A percentile compares a stretch with the other conserved stretches of the same genome.
These are phyloP conservation scores for Ichthyophthirius multifiliis DNA, from an alignment of 169 alveolate genomes.

Conservation along the genomic window DNA sequence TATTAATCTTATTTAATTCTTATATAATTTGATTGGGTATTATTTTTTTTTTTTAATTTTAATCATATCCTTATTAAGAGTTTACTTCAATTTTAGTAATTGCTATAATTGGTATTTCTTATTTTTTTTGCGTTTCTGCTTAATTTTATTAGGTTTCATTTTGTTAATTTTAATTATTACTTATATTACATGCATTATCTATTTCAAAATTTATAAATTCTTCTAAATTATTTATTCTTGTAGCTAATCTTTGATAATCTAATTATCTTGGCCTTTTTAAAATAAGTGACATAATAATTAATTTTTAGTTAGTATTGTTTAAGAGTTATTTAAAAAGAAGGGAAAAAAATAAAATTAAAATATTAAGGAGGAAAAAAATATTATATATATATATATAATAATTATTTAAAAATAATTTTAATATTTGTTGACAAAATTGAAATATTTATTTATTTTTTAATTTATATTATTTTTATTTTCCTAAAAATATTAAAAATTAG, in stretches of 20 bases:
- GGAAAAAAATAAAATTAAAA: too few relatives aligned
- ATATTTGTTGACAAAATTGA: too few relatives aligned
- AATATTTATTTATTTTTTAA: too few relatives aligned
- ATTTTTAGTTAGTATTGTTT: too few relatives aligned
- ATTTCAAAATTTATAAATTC: background rate
- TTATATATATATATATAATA: too few relatives aligned
- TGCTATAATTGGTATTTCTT: conserved; percentile 6
- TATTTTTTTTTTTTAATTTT: background rate
- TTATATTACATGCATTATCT: background rate
- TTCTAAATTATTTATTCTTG: background rate
- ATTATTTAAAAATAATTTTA: too few relatives aligned
- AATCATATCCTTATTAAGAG: background rate
- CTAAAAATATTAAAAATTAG: too few relatives aligned
- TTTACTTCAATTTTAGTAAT: background rate
- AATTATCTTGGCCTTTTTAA: conserved; percentile 7
- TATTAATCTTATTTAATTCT: background rate
- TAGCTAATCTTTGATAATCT: background rate
- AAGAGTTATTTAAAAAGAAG: too few relatives aligned
- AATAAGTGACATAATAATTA: too few relatives aligned
- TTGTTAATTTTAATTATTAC: background rate
- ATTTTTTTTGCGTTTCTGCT: background rate
- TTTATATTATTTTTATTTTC: too few relatives aligned
- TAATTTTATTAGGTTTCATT: background rate
- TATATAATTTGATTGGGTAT: background rate
- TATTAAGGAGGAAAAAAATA: too few relatives aligned